Evolutionary conservation across 73 alveolate genomes (phyloP).

Genomic region (Paramecium tetraurelia): DNA sequence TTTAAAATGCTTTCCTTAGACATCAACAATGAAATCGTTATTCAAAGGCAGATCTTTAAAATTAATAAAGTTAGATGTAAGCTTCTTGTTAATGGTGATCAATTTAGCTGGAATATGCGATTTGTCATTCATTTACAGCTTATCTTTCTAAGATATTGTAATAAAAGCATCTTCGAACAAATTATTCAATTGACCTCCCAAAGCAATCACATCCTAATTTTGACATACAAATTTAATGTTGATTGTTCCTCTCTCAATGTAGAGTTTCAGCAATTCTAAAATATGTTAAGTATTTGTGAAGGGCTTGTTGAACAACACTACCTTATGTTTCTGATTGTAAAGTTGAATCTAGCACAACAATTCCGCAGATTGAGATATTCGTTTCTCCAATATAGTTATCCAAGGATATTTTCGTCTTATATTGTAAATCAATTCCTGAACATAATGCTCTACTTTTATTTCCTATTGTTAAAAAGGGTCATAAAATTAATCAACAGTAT

Average conservation of each 20-base stretch:
- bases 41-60: constrained; percentile 5
- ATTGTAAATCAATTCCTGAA: constrained; percentile 32
- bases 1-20: constrained; percentile 5
- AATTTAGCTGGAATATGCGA: constrained; percentile 22
- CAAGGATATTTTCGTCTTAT: constrained; percentile 45
- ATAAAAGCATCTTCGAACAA: background rate
- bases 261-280: background rate
- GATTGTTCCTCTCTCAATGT: background rate
- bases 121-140: background rate
- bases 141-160: background rate
- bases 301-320: background rate
- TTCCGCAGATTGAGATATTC: constrained; percentile 1
- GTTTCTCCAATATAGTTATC: constrained; percentile 22
- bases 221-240: background rate
- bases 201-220: background rate
- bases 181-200: background rate
- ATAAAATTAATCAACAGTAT: background rate
- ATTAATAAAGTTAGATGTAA: background rate
- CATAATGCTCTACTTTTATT: background rate
- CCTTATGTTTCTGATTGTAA: background rate
- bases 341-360: background rate
- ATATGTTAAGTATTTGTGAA: background rate
- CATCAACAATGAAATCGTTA: background rate
- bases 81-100: background rate
- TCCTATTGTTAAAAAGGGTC: constrained; percentile 18